Base-by-base conservation (phyloP, 2,329 filamentous ascomycete genomes). In the Eutypa lata region DNA sequence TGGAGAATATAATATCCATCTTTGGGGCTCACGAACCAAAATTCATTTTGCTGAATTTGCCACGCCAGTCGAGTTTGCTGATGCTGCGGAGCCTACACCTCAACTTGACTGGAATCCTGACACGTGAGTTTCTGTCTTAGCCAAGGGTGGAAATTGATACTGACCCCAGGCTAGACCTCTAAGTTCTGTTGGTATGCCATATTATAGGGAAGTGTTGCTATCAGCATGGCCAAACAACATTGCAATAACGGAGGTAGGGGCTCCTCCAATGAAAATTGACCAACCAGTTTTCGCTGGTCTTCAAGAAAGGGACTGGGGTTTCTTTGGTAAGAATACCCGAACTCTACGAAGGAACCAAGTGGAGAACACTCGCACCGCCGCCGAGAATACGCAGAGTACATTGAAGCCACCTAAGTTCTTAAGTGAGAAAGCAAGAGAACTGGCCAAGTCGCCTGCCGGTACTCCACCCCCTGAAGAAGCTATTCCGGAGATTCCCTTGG, bases 141-240 rank as follows among this genome's bases (percentile, higher is more conserved):
- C 7, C 13, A 14, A 40, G 14, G 42, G 11, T 38, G 53, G 21
- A 55, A 28, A 8, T 47, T 14, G 21, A 22, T 22, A 18, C 24
- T 40, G 46, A 14, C 56, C 63, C n/a, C 63, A 42, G 19, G 11
- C 24, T 13, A 90, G 87, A 5, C 91, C 94, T 0, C 68, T 99
- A 42, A 97, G 87, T 70, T 83, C 86, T 33, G 78, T 97, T 49
- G 95, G 94, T 11, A 88, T 99, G 81, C 93, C 94, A 1, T 95
- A 92, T 69, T 99, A 99, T 69, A 84, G 92, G 56, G 93, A 97
- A 56, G 79, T 82, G 14, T 79, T 99, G 11, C 79, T 96, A 37
- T 99, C 94, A 2, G 87, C 90, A 37, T 97, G 93, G 91, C 91
- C 94, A 24, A 86, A 84, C 54, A 89, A 93, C 65, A 78, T 92